Evolutionary conservation across 116 monocot genomes (phyloP).

Genomic region (Trichopus zeylanicus): DNA sequence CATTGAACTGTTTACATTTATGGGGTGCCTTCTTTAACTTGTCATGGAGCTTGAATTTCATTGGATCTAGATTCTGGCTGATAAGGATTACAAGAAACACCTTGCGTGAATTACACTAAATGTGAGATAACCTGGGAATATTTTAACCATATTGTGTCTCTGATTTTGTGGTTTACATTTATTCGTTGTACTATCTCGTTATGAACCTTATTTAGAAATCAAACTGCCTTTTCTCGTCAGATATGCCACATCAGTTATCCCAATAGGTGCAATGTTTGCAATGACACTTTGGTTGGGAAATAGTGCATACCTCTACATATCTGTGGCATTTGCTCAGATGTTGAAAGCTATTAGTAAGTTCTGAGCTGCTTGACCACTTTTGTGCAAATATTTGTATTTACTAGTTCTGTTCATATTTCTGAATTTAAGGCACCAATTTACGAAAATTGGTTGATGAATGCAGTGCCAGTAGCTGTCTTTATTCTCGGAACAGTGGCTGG

Average conservation of each 20-base stretch:
- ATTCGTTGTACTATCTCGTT: no score
- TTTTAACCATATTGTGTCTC: no score
- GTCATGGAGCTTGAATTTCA: background rate
- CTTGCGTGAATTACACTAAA: no score
- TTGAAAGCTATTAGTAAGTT: constrained; percentile 91
- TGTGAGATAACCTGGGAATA: no score
- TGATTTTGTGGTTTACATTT: no score
- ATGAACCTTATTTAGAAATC: no score
- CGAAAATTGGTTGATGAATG: constrained; percentile 14
- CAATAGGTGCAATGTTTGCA: constrained; percentile 98
- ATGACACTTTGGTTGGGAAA: constrained; percentile 97
- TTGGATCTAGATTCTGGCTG: no score
- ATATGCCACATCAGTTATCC: constrained; percentile 76
- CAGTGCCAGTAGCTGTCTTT: constrained; percentile 99
- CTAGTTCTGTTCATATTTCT: background rate
- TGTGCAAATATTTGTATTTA: background rate
- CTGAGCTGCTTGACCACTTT: background rate
- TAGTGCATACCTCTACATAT: constrained; percentile 96
- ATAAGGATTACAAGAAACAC: no score
- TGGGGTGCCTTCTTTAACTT: no score
- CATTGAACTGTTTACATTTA: no score
- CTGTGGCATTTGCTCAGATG: constrained; percentile 99
- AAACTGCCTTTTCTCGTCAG: no score
- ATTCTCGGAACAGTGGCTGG: constrained; percentile 72
- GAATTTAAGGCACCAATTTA: background rate